Percentiles rank a stretch among this genome's conserved stretches.
Evolutionary conservation across 371 early-diverging fungal species (phyloP).

Genomic region (Funneliformis caledonium): DNA sequence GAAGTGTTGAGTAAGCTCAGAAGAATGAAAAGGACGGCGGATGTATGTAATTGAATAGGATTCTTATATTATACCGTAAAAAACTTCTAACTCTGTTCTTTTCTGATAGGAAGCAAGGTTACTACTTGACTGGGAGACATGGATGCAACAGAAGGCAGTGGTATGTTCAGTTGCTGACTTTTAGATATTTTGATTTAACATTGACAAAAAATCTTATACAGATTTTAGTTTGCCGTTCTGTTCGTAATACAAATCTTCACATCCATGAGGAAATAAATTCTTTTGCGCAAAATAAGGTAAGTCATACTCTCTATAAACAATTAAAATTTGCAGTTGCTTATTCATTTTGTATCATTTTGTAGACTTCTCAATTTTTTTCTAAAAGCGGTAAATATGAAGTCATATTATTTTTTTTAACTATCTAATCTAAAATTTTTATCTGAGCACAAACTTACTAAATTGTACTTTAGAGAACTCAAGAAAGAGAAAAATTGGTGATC

Average conservation of each 20-base stretch:
- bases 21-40: conserved; percentile 15
- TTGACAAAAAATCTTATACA: conserved; percentile 27
- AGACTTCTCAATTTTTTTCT: too few relatives aligned
- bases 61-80: conserved; percentile 23
- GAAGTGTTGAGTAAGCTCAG: background rate
- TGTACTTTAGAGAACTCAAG: too few relatives aligned
- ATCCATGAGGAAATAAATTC: conserved; percentile 25
- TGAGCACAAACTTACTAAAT: too few relatives aligned
- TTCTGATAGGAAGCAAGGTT: conserved; percentile 18
- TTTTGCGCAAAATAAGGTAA: conserved; percentile 7
- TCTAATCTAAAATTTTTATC: too few relatives aligned
- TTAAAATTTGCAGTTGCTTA: background rate
- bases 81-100: conserved; percentile 18
- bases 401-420: too few relatives aligned
- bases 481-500: too few relatives aligned
- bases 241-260: conserved; percentile 14
- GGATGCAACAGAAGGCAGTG: conserved; percentile 25
- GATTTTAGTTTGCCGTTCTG: conserved; percentile 23
- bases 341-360: too few relatives aligned
- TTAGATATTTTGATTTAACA: conserved; percentile 28
- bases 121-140: conserved; percentile 23
- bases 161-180: conserved; percentile 26
- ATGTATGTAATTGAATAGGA: conserved; percentile 35
- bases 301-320: background rate
- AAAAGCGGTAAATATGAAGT: too few relatives aligned